A percentile compares a stretch with the other conserved stretches of the same genome.
phyloP scores from a whole-genome alignment of 208 protist species.

The Crithidia sp. region DNA sequence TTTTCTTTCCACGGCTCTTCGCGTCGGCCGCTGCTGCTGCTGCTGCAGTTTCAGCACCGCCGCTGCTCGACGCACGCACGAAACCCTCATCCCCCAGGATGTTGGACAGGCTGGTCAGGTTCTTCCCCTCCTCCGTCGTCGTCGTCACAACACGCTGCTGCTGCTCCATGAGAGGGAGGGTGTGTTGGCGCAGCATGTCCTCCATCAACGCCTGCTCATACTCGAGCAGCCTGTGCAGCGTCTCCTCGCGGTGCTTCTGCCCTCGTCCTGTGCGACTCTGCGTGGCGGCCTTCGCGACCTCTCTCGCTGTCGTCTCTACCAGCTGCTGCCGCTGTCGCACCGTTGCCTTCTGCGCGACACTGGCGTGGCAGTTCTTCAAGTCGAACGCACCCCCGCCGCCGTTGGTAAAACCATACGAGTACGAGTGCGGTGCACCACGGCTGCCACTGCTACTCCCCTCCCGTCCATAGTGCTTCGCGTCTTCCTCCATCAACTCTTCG shows the following conservation, averaged over 20 bases:
- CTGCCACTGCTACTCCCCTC: slow-evolving; percentile 22
- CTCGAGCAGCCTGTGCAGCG: slow-evolving; percentile 63
- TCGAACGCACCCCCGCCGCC: slow-evolving; percentile 59
- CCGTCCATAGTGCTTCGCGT: slow-evolving; percentile 39
- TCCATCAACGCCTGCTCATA: slow-evolving; percentile 75
- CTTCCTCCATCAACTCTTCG: slow-evolving; percentile 75
- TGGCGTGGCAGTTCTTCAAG: slow-evolving; percentile 32
- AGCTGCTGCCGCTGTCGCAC: slow-evolving; percentile 35
- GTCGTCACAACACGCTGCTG: slow-evolving; percentile 37
- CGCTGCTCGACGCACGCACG: slow-evolving; percentile 9
- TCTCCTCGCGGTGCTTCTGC: slow-evolving; percentile 56
- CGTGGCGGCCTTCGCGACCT: slow-evolving; percentile 22
- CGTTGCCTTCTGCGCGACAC: slow-evolving; percentile 25
- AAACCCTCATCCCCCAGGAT: slow-evolving; percentile 35
- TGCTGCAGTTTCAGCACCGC: not conserved
- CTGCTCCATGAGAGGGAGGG: slow-evolving; percentile 52
- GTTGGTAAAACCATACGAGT: slow-evolving; percentile 20
- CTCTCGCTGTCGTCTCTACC: slow-evolving; percentile 32
- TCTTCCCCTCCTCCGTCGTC: slow-evolving; percentile 1
- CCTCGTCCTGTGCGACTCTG: slow-evolving; percentile 29
- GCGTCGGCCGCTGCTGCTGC: slow-evolving; percentile 7
- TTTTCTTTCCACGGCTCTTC: slow-evolving; percentile 1
- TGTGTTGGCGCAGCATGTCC: slow-evolving; percentile 68
- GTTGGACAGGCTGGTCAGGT: slow-evolving; percentile 25
- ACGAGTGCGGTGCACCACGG: slow-evolving; percentile 3